phyloP scores from a whole-genome alignment of 2,329 filamentous ascomycete species.

The Aspergillus sergii region DNA sequence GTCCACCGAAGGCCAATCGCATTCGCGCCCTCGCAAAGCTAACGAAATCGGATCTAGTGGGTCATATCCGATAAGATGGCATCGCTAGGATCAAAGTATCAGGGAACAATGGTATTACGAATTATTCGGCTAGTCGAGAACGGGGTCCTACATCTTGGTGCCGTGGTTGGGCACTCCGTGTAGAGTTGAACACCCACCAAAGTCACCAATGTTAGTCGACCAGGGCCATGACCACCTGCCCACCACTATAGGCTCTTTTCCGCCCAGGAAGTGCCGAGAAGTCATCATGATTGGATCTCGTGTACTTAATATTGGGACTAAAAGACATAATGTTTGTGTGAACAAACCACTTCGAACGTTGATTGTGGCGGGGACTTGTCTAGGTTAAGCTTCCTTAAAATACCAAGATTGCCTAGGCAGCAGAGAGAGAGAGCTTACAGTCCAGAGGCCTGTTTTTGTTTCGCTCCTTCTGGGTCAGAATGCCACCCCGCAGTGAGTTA shows the following conservation, averaged over 20 bases:
- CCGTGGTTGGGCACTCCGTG: neutral
- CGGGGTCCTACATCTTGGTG: neutral
- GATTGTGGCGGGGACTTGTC: neutral
- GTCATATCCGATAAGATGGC: neutral
- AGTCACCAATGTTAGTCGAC: neutral
- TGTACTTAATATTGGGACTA: neutral
- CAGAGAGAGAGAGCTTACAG: neutral
- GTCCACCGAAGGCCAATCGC: neutral
- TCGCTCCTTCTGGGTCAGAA: neutral
- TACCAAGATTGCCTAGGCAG: neutral
- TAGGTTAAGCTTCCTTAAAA: neutral
- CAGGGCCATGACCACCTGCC: neutral
- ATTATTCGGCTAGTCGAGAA: neutral
- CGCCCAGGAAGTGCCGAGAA: neutral
- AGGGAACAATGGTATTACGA: neutral
- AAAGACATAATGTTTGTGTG: neutral
- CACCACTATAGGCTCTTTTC: neutral
- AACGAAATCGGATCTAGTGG: neutral
- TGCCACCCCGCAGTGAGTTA: conserved; percentile 2
- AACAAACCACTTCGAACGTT: neutral
- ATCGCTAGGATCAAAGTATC: neutral
- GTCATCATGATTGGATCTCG: neutral
- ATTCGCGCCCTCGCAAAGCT: neutral
- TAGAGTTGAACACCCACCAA: neutral
- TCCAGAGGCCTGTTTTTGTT: neutral